phyloP scores from a whole-genome alignment of 371 early-diverging fungal species.

The Apophysomyces variabilis region DNA sequence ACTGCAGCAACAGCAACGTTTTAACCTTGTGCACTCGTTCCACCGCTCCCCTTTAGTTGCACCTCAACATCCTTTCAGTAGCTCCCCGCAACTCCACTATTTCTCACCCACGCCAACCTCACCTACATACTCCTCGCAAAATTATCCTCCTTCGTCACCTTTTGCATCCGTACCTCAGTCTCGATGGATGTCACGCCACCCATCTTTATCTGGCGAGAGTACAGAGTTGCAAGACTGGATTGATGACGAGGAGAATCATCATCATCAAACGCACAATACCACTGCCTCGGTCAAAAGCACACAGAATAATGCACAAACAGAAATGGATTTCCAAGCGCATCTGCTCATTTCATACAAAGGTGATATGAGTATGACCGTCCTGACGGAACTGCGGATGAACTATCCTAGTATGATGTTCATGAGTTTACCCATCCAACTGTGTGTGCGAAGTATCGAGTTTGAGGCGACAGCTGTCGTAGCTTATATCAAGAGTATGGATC shows the following conservation, averaged over 20 bases:
- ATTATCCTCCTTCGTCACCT: slow-evolving; percentile 6
- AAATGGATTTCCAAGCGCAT: slow-evolving; percentile 80
- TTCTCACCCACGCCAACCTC: slow-evolving; percentile 28
- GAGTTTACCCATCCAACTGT: slow-evolving; percentile 85
- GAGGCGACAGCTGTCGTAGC: slow-evolving; percentile 88
- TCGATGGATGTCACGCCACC: slow-evolving; percentile 3
- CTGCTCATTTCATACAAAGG: slow-evolving; percentile 81
- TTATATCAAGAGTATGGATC: slow-evolving; percentile 71
- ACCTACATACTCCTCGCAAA: slow-evolving; percentile 18
- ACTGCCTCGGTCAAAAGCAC: slow-evolving; percentile 16
- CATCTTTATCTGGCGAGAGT: neutral
- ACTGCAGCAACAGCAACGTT: slow-evolving; percentile 40
- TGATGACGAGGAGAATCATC: slow-evolving; percentile 43
- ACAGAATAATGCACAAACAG: slow-evolving; percentile 23
- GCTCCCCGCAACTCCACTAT: slow-evolving; percentile 14
- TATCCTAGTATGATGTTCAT: slow-evolving; percentile 92
- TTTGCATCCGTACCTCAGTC: slow-evolving; percentile 8
- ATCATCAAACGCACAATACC: slow-evolving; percentile 10
- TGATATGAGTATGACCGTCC: slow-evolving; percentile 81
- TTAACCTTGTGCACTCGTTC: slow-evolving; percentile 48
- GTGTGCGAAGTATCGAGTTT: slow-evolving; percentile 84
- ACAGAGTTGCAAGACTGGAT: slow-evolving; percentile 45
- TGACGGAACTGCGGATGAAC: slow-evolving; percentile 89
- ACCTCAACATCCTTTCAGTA: slow-evolving; percentile 53
- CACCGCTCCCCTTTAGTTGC: slow-evolving; percentile 58